Evolutionary conservation across 352 stramenopile genomes (phyloP).

Genomic region (Phytophthora aleatoria): DNA sequence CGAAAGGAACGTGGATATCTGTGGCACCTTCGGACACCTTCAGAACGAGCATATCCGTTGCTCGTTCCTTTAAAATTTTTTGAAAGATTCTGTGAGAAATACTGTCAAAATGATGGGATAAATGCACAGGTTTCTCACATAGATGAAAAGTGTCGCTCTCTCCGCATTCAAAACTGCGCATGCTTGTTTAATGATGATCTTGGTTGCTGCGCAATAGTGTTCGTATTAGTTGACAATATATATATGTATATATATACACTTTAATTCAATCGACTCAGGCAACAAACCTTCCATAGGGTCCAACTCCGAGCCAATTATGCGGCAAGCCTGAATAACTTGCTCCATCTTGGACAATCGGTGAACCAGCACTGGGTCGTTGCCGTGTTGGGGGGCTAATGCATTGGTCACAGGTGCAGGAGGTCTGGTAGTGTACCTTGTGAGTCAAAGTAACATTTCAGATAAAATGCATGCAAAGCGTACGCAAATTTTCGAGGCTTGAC

Average conservation of each 20-base stretch:
- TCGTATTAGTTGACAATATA: neutral
- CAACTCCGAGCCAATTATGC: slow-evolving; percentile 81
- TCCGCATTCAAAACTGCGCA: slow-evolving; percentile 90
- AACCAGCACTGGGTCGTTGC: slow-evolving; percentile 50
- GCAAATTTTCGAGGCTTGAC: slow-evolving; percentile 72
- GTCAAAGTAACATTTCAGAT: neutral
- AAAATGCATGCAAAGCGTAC: slow-evolving; percentile 30
- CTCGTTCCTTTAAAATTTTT: slow-evolving; percentile 58
- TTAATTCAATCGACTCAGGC: neutral
- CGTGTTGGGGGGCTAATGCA: slow-evolving; percentile 5
- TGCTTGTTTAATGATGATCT: slow-evolving; percentile 87
- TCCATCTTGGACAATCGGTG: slow-evolving; percentile 72
- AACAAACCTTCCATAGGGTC: slow-evolving; percentile 69
- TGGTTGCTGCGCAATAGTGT: slow-evolving; percentile 51
- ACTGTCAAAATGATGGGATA: neutral
- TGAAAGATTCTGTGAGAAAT: neutral
- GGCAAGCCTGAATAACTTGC: slow-evolving; percentile 80
- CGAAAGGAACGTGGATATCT: slow-evolving; percentile 84
- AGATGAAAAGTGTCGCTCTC: slow-evolving; percentile 89
- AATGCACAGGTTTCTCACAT: slow-evolving; percentile 43
- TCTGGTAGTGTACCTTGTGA: slow-evolving; percentile 6
- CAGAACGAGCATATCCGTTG: slow-evolving; percentile 81
- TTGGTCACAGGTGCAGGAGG: slow-evolving; percentile 6
- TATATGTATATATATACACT: neutral
- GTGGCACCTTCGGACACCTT: slow-evolving; percentile 87